Evolutionary conservation across 2,329 filamentous ascomycete species (phyloP).

Genomic region (Cadophora luteo-olivacea): DNA sequence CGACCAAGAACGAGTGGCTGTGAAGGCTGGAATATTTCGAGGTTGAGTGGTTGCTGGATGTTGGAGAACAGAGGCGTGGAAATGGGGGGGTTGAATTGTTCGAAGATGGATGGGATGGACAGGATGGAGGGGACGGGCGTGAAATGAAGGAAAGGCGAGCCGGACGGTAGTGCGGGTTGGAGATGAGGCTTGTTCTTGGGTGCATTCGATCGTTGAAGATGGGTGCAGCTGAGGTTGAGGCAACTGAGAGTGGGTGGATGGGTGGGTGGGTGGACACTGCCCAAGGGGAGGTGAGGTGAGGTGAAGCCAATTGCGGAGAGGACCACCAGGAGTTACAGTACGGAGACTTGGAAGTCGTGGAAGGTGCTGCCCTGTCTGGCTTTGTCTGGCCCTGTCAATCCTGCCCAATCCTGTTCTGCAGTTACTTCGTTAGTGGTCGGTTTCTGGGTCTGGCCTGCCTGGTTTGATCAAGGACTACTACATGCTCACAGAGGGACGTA

Average conservation of each 20-base stretch:
- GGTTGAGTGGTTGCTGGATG: not conserved
- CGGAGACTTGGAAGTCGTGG: not conserved
- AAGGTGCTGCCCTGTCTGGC: not conserved
- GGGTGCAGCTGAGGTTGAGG: not conserved
- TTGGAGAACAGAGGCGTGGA: conserved; percentile 1
- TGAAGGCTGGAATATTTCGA: conserved; percentile 2
- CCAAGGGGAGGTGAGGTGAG: not conserved
- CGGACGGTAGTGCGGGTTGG: not conserved
- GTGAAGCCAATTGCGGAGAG: not conserved
- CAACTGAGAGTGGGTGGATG: not conserved
- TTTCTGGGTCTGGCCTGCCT: not conserved
- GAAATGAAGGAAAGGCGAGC: conserved; percentile 3
- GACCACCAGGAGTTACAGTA: not conserved
- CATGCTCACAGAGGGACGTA: not conserved
- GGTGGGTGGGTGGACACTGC: not conserved
- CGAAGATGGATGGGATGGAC: not conserved
- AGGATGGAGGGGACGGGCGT: not conserved
- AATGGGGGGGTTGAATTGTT: not conserved
- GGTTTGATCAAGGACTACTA: not conserved
- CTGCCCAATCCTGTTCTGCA: not conserved
- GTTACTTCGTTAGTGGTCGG: not conserved
- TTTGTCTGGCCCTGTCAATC: not conserved
- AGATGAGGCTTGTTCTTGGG: conserved; percentile 1
- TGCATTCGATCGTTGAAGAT: not conserved
- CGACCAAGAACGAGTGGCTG: conserved; percentile 14